Evolutionary conservation across 202 grass and related monocot genomes (phyloP).

Genomic region (Saccharum hybrid): DNA sequence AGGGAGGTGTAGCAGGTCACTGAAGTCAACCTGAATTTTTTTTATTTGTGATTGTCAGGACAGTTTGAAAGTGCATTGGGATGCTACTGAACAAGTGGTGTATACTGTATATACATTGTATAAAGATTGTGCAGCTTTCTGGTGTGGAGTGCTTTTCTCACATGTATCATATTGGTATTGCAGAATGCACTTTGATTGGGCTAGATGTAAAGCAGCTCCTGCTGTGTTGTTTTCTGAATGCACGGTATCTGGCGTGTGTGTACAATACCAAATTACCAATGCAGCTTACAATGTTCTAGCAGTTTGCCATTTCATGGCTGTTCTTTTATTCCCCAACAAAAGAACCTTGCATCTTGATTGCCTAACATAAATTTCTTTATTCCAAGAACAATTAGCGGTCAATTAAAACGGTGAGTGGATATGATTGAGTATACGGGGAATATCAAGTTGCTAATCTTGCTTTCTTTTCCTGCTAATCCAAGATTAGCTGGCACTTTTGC

Average conservation of each 20-base stretch:
- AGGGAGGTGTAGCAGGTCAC: constrained; percentile 9
- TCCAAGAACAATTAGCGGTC: constrained; percentile 39
- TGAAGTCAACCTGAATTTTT: not conserved
- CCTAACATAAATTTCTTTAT: constrained; percentile 38
- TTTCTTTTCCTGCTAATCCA: constrained; percentile 3
- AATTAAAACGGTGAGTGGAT: constrained; percentile 37
- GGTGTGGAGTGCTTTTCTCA: constrained; percentile 18
- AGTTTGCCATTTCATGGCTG: not conserved
- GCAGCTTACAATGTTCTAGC: not conserved
- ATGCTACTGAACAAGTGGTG: constrained; percentile 20
- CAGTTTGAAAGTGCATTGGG: constrained; percentile 35
- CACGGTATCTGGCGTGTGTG: constrained; percentile 6
- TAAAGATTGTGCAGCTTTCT: constrained; percentile 8
- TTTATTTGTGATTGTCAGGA: not conserved
- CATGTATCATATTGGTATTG: constrained; percentile 42
- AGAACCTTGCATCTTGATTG: constrained; percentile 44
- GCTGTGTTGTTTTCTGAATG: constrained; percentile 24
- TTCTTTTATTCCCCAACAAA: constrained; percentile 21
- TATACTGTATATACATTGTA: constrained; percentile 19
- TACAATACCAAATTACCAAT: not conserved
- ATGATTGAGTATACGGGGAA: not conserved
- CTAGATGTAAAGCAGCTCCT: constrained; percentile 5
- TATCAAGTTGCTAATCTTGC: constrained; percentile 11
- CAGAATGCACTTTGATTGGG: constrained; percentile 33
- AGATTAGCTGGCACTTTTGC: not conserved